A percentile compares a stretch with the other conserved stretches of the same genome.
phyloP scores from a whole-genome alignment of 768 basidiomycete genomes.

The Boletus pseudopeckii region DNA sequence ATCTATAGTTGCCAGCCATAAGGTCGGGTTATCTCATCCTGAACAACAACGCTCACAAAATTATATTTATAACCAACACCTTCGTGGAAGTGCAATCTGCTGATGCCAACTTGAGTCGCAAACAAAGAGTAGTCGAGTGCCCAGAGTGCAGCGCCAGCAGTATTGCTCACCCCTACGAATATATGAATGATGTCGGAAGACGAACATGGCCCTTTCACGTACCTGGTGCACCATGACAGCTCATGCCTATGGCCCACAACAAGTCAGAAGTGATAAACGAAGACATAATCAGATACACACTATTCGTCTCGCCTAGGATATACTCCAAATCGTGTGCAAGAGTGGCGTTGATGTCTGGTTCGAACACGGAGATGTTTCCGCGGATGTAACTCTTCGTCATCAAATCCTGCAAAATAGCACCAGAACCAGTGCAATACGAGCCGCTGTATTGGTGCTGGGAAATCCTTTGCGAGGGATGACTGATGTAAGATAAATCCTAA shows the following conservation, averaged over 20 bases:
- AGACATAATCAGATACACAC: conserved; percentile 36
- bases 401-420: conserved; percentile 54
- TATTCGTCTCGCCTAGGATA: conserved; percentile 66
- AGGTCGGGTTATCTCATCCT: neutral
- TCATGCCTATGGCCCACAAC: conserved; percentile 20
- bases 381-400: conserved; percentile 61
- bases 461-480: conserved; percentile 22
- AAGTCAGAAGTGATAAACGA: neutral
- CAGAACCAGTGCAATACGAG: conserved; percentile 55
- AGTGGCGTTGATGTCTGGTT: conserved; percentile 52
- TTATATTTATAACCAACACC: conserved; percentile 73
- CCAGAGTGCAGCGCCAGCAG: conserved; percentile 70
- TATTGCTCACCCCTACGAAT: conserved; percentile 56
- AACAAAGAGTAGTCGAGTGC: conserved; percentile 61
- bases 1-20: conserved; percentile 39
- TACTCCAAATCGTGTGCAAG: conserved; percentile 39
- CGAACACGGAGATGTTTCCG: conserved; percentile 51
- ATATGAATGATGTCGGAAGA: neutral
- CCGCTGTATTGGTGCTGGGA: conserved; percentile 52
- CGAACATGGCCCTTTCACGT: neutral
- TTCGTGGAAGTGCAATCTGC: conserved; percentile 58
- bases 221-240: conserved; percentile 39
- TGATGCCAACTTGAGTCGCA: conserved; percentile 53
- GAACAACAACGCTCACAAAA: conserved; percentile 35
- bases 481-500: neutral